Conservation (phyloP, 768 basidiomycete species). For the Russula vinacea region DNA sequence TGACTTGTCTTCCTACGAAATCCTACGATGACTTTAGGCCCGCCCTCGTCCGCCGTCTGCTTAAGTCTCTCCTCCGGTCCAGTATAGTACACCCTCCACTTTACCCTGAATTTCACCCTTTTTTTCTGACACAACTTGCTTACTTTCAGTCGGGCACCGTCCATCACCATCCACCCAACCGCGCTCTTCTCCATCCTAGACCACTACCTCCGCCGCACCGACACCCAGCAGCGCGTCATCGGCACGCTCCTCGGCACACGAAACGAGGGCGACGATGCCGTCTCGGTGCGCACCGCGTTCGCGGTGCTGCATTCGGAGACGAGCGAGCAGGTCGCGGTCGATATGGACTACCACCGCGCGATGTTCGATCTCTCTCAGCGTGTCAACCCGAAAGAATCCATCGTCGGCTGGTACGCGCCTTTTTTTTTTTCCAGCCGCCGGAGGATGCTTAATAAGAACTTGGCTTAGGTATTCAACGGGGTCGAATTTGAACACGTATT, state of each 20-base stretch:
- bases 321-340: constrained; percentile 89
- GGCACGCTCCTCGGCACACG: constrained; percentile 90
- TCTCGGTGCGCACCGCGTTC: constrained; percentile 83
- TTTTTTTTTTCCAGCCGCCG: too few relatives aligned
- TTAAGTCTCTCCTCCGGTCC: constrained; percentile 38
- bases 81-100: constrained; percentile 36
- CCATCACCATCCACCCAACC: constrained; percentile 83
- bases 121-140: constrained; percentile 10
- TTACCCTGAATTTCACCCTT: neutral
- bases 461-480: constrained; percentile 94
- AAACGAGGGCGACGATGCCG: constrained; percentile 44
- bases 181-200: constrained; percentile 94
- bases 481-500: constrained; percentile 87
- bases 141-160: constrained; percentile 58
- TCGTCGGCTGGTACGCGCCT: constrained; percentile 96
- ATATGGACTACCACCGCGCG: constrained; percentile 92
- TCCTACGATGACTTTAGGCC: constrained; percentile 45
- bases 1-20: neutral
- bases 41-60: constrained; percentile 46
- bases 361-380: constrained; percentile 90
- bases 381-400: constrained; percentile 80
- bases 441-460: constrained; percentile 85
- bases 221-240: constrained; percentile 83
- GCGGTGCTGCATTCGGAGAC: constrained; percentile 92
- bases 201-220: constrained; percentile 87